Evolutionary conservation across 2,329 filamentous ascomycete species (phyloP).

Genomic region (Ceratocystis cacaofunesta): DNA sequence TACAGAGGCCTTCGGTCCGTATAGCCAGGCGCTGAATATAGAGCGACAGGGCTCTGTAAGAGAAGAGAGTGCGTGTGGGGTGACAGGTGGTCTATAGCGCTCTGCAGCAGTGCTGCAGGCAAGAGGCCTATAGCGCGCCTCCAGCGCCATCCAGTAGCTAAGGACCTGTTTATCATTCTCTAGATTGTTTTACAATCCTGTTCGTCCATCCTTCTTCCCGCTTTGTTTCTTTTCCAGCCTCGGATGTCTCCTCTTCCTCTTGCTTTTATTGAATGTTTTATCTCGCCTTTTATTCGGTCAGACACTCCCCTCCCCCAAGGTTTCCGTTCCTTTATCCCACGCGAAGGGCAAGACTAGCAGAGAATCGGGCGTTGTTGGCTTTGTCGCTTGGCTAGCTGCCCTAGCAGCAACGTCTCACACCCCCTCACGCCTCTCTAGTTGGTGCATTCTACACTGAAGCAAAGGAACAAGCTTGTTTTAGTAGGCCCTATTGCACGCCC

Average conservation of each 20-base stretch:
- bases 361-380: not conserved
- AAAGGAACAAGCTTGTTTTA: not conserved
- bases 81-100: not conserved
- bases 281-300: no score
- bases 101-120: not conserved
- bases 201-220: not conserved
- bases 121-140: not conserved
- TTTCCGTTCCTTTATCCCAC: no score
- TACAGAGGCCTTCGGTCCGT: no score
- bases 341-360: not conserved
- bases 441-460: no score
- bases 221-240: slow-evolving; percentile 5
- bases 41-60: not conserved
- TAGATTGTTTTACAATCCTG: not conserved
- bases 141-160: not conserved
- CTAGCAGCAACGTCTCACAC: not conserved
- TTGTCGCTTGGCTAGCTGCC: not conserved
- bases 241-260: not conserved
- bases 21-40: not conserved
- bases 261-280: not conserved
- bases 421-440: not conserved
- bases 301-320: no score
- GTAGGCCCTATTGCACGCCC: not conserved
- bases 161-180: not conserved
- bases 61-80: not conserved